These are phyloP conservation scores for Geotrichum australiense DNA, from an alignment of 1,139 yeast species.

Conservation along the genomic window DNA sequence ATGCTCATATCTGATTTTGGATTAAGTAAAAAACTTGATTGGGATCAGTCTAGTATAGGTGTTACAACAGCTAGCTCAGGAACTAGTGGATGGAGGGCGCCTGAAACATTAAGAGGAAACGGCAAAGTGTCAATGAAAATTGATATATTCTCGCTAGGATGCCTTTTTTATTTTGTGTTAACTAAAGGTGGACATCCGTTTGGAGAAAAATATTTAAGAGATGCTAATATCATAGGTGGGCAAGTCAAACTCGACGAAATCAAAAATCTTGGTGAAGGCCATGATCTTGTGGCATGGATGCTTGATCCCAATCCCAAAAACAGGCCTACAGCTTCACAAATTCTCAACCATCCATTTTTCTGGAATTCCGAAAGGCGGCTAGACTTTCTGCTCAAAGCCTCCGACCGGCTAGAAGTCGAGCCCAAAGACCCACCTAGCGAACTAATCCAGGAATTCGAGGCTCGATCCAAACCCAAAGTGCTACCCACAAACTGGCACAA, in stretches of 20 bases:
- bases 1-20: constrained; percentile 82
- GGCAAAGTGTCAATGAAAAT: constrained; percentile 50
- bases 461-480: neutral
- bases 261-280: neutral
- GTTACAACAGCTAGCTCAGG: constrained; percentile 1
- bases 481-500: neutral
- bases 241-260: neutral
- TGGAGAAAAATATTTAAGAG: constrained; percentile 2
- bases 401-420: constrained; percentile 4
- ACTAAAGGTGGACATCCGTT: constrained; percentile 1
- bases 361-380: constrained; percentile 3
- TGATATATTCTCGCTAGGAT: constrained; percentile 85
- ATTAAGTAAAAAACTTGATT: constrained; percentile 61
- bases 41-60: constrained; percentile 42
- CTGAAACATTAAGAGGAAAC: constrained; percentile 80
- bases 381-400: constrained; percentile 1
- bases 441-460: neutral
- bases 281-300: constrained; percentile 1
- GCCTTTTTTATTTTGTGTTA: constrained; percentile 2
- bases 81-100: constrained; percentile 78
- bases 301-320: neutral
- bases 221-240: constrained; percentile 1
- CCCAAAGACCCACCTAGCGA: neutral
- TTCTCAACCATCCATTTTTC: constrained; percentile 3
- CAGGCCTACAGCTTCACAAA: constrained; percentile 4